A percentile compares a stretch with the other conserved stretches of the same genome.
Evolutionary conservation across 345 rosid species (phyloP).

Genomic region (Eucalyptus regnans): DNA sequence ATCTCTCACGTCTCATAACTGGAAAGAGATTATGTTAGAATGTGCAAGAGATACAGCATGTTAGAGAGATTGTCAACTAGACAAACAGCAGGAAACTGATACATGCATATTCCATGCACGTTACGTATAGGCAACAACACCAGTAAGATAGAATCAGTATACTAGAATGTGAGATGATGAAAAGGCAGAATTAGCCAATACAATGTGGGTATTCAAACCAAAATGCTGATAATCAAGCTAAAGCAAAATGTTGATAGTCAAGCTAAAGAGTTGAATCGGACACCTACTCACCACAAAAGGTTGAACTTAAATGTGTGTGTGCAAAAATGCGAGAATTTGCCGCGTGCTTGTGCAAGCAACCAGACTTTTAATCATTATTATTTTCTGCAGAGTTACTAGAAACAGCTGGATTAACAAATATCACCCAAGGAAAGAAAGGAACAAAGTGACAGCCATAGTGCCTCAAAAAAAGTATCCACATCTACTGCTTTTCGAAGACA

Average conservation of each 20-base stretch:
- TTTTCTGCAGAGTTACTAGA: background rate
- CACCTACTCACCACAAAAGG: background rate
- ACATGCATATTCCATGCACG: background rate
- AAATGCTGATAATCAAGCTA: background rate
- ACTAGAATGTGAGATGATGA: background rate
- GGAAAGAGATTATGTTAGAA: background rate
- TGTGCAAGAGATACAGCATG: background rate
- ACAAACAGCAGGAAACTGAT: background rate
- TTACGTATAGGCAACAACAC: background rate
- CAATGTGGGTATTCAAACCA: background rate
- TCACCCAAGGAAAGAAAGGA: background rate
- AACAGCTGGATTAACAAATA: background rate
- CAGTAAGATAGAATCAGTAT: background rate
- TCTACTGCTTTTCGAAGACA: background rate
- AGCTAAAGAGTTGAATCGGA: background rate
- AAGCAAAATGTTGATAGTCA: background rate
- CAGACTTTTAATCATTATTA: background rate
- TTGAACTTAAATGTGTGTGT: background rate
- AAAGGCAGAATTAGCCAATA: background rate
- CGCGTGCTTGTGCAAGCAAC: background rate
- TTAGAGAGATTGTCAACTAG: background rate
- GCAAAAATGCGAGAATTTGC: background rate
- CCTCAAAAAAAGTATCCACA: background rate
- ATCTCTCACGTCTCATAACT: background rate
- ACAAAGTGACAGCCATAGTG: background rate